phyloP scores from a whole-genome alignment of 441 rosid genomes.

The Eruca vesicaria region DNA sequence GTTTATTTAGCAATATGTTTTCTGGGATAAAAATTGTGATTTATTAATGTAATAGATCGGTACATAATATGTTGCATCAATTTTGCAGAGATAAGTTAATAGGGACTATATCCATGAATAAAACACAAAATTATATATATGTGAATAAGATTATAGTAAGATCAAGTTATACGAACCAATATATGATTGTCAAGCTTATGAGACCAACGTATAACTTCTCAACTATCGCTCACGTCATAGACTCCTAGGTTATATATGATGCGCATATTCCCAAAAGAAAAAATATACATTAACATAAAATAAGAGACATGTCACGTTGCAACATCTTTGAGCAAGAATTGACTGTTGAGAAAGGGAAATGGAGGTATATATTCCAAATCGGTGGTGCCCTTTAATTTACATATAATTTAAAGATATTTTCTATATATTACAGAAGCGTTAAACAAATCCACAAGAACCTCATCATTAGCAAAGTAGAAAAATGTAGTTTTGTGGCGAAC shows the following conservation, averaged over 20 bases:
- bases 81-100: not conserved
- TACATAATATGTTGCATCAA: not conserved
- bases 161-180: slow-evolving; percentile 4
- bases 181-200: not conserved
- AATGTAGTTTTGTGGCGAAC: slow-evolving; percentile 69
- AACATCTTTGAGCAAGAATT: slow-evolving; percentile 34
- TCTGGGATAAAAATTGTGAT: not conserved
- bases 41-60: not conserved
- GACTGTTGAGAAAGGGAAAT: slow-evolving; percentile 37
- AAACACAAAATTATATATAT: not conserved
- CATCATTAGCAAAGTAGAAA: slow-evolving; percentile 61
- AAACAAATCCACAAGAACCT: slow-evolving; percentile 43
- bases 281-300: not conserved
- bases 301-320: slow-evolving; percentile 43
- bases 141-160: not conserved
- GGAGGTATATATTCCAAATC: slow-evolving; percentile 55
- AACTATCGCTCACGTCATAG: slow-evolving; percentile 32
- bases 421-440: not conserved
- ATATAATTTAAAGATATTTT: not conserved
- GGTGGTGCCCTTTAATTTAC: slow-evolving; percentile 49
- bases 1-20: not conserved
- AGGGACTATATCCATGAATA: not conserved
- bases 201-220: slow-evolving; percentile 9
- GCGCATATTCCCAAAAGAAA: slow-evolving; percentile 26
- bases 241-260: slow-evolving; percentile 31